Conservation (phyloP, 768 basidiomycete species). For the Suillus subluteus region DNA sequence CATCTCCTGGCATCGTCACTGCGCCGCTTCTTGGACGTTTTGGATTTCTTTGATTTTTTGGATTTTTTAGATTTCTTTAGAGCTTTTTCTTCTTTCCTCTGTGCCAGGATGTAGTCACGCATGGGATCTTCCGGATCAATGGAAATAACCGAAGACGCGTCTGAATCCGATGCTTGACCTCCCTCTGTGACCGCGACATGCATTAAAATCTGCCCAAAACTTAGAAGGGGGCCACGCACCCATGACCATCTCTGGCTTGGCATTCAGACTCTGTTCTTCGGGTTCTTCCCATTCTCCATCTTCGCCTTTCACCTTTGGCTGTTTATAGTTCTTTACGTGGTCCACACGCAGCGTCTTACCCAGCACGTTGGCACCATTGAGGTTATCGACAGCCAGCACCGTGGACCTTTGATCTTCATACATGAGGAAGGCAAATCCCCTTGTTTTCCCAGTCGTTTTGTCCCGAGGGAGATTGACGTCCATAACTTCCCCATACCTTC, state of each 20-base stretch:
- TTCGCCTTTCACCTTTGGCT: constrained; percentile 76
- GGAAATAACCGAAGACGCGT: constrained; percentile 60
- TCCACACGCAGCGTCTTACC: constrained; percentile 90
- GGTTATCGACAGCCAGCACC: constrained; percentile 95
- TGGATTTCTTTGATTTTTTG: constrained; percentile 63
- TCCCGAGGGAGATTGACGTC: constrained; percentile 95
- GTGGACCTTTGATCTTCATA: constrained; percentile 99
- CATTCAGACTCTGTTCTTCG: constrained; percentile 88
- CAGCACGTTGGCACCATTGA: constrained; percentile 91
- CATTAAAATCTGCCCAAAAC: neutral
- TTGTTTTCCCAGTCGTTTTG: constrained; percentile 88
- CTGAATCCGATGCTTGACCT: constrained; percentile 63
- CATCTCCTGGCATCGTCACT: neutral
- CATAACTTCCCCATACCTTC: constrained; percentile 94
- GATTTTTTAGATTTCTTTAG: constrained; percentile 64
- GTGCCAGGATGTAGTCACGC: constrained; percentile 85
- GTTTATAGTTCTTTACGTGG: constrained; percentile 91
- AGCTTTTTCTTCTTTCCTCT: constrained; percentile 73
- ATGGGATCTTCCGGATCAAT: constrained; percentile 98
- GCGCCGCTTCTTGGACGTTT: constrained; percentile 77
- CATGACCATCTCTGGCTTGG: constrained; percentile 71
- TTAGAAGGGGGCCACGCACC: constrained; percentile 44
- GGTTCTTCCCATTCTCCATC: constrained; percentile 85
- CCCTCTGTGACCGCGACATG: constrained; percentile 44
- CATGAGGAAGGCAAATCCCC: constrained; percentile 97